Evolutionary conservation across 1,139 yeast genomes (phyloP).

Genomic region (Nadsonia commutata): DNA sequence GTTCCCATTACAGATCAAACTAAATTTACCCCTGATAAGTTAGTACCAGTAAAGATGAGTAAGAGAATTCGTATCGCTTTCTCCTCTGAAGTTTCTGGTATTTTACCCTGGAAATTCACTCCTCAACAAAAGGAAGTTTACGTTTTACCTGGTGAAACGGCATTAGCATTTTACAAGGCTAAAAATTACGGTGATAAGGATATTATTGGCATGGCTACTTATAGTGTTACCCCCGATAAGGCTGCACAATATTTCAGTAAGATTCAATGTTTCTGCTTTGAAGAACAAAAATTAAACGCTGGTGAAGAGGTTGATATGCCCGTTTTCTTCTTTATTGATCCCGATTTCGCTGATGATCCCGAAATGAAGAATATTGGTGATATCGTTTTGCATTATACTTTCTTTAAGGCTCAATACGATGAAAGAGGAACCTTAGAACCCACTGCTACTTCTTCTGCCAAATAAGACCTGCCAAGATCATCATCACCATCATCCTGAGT

Average conservation of each 20-base stretch:
- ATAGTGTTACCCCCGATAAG: slow-evolving; percentile 90
- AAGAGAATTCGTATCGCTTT: slow-evolving; percentile 70
- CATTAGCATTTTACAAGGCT: slow-evolving; percentile 89
- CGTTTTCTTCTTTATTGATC: slow-evolving; percentile 93
- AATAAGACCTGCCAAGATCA: too few species aligned
- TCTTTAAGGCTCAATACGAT: slow-evolving; percentile 40
- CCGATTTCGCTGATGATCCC: slow-evolving; percentile 93
- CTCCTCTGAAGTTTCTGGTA: slow-evolving; percentile 82
- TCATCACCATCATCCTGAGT: too few species aligned
- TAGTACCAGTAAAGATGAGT: slow-evolving; percentile 78
- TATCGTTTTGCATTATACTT: slow-evolving; percentile 81
- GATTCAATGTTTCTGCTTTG: slow-evolving; percentile 96
- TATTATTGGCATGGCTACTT: slow-evolving; percentile 96
- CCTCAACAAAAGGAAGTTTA: slow-evolving; percentile 92
- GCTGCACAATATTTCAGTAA: slow-evolving; percentile 94
- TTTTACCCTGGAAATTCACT: slow-evolving; percentile 88
- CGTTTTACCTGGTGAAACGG: slow-evolving; percentile 95
- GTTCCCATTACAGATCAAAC: slow-evolving; percentile 76
- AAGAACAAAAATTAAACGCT: slow-evolving; percentile 83
- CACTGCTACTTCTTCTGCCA: slow-evolving; percentile 9
- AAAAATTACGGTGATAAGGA: slow-evolving; percentile 75
- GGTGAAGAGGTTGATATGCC: slow-evolving; percentile 99
- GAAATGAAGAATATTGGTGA: slow-evolving; percentile 84
- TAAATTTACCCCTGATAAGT: slow-evolving; percentile 71
- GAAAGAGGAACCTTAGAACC: slow-evolving; percentile 17